Evolutionary conservation across 2,329 filamentous ascomycete species (phyloP).

Genomic region (Aquanectria penicillioides): DNA sequence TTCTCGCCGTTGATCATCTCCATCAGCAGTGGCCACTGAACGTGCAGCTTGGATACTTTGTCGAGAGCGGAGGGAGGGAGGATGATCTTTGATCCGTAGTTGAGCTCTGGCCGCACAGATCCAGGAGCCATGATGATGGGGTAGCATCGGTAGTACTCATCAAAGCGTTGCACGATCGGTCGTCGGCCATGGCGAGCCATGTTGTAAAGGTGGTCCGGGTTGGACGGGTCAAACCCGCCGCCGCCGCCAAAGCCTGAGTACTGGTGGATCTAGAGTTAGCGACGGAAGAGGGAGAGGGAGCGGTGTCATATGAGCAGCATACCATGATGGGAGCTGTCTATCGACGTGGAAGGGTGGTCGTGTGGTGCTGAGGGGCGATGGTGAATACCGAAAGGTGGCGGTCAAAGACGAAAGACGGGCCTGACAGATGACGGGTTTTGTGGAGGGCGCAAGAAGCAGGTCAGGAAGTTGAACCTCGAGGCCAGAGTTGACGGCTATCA

Average conservation of each 20-base stretch:
- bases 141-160: constrained; percentile 98
- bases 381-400: constrained; percentile 19
- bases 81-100: constrained; percentile 97
- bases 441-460: not conserved
- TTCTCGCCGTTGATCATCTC: constrained; percentile 91
- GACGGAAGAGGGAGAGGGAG: not conserved
- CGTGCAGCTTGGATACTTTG: constrained; percentile 94
- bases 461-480: too few species aligned
- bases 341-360: constrained; percentile 6
- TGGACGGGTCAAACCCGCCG: constrained; percentile 56
- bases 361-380: constrained; percentile 21
- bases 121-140: constrained; percentile 94
- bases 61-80: constrained; percentile 96
- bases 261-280: constrained; percentile 18
- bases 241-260: constrained; percentile 54
- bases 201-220: constrained; percentile 60
- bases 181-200: constrained; percentile 59
- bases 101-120: constrained; percentile 86
- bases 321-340: constrained; percentile 33
- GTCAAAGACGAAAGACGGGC: too few species aligned
- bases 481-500: not conserved
- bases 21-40: constrained; percentile 97
- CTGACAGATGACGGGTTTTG: not conserved
- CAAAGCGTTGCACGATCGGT: constrained; percentile 79
- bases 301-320: not conserved